Base-by-base conservation (phyloP, 768 basidiomycete genomes). In the Phylloporus sp. region DNA sequence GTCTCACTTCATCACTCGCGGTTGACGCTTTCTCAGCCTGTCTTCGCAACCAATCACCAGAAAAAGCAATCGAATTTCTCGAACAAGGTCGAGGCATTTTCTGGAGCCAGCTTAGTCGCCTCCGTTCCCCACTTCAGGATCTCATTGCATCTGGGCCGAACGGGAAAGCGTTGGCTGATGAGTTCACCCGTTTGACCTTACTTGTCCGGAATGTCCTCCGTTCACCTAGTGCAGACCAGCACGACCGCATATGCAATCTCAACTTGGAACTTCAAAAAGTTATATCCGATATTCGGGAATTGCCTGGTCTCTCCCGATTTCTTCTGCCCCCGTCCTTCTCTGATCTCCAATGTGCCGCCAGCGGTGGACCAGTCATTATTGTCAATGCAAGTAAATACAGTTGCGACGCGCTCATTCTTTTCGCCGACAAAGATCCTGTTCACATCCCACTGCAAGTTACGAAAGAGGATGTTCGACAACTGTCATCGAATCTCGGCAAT, bases 21-120 rank as follows among this genome's bases (percentile, higher is more conserved):
- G 18, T 26, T 11, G 57, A 58, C 34, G 54, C 50, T 6, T 51
- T 50, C 27, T 50, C 57, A 11, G 47, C 47, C 5, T 58, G 54
- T 41, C 65, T 62, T 20, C 53, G 38, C 7, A 29, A 38, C 6
- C 47, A 50, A 12, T 32, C 54, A 22, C 49, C 52, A 12, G 50
- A 55, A 10, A 50, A 31, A 15, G 63, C 59, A 45, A 49, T 72
- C 15, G 65, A 71, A 45, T 65, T 68, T 61, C 54, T 70, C 3
- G 63, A 62, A 47, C 62, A 62, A n/a, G 61, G 41, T n/a, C n/a
- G n/a, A n/a, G n/a, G n/a, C n/a, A n/a, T n/a, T n/a, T n/a, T n/a
- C n/a, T n/a, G n/a, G n/a, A 27, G 23, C 16, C 41, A 42, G 26
- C 18, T 42, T 7, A 42, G 8, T 42, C 41, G 41, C 26, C 52